Evolutionary conservation across 108 stramenopile genomes (phyloP).

Genomic region (Skeletonema potamos): DNA sequence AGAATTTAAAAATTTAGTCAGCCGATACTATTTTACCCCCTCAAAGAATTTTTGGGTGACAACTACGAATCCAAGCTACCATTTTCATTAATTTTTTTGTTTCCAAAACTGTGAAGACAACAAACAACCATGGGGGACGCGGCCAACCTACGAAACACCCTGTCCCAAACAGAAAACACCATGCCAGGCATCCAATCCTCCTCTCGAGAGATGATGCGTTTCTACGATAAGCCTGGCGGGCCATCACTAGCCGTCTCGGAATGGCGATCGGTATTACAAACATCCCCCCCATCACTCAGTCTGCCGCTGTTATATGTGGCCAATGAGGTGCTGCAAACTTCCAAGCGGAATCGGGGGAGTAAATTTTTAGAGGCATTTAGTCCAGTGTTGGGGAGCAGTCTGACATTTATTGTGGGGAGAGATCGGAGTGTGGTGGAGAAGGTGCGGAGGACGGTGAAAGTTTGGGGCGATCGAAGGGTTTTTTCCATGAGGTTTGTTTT

Average conservation of each 20-base stretch:
- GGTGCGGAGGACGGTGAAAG: constrained; percentile 79
- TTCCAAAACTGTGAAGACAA: too few species aligned
- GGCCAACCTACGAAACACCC: constrained; percentile 29
- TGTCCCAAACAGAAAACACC: constrained; percentile 45
- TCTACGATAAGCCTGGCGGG: constrained; percentile 67
- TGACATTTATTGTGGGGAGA: constrained; percentile 57
- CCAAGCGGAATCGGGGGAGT: constrained; percentile 83
- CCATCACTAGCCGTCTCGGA: constrained; percentile 63
- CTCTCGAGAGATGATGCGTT: constrained; percentile 78
- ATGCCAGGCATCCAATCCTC: constrained; percentile 69
- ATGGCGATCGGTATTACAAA: constrained; percentile 77
- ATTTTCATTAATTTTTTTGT: too few species aligned
- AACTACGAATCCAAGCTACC: too few species aligned
- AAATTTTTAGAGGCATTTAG: constrained; percentile 83
- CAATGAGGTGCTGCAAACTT: constrained; percentile 84
- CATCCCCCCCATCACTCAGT: constrained; percentile 47
- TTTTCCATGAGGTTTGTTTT: constrained; percentile 74
- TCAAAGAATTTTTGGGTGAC: too few species aligned
- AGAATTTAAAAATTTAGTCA: too few species aligned
- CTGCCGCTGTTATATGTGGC: constrained; percentile 85
- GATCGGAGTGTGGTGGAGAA: constrained; percentile 57
- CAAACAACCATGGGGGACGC: constrained; percentile 31
- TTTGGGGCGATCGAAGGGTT: constrained; percentile 84
- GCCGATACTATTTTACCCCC: too few species aligned
- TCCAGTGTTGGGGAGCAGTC: constrained; percentile 67